Evolutionary conservation across 2,329 filamentous ascomycete genomes (phyloP), one percentile per base, ranked within the genome.

Genomic region (Fusarium camptoceras): DNA sequence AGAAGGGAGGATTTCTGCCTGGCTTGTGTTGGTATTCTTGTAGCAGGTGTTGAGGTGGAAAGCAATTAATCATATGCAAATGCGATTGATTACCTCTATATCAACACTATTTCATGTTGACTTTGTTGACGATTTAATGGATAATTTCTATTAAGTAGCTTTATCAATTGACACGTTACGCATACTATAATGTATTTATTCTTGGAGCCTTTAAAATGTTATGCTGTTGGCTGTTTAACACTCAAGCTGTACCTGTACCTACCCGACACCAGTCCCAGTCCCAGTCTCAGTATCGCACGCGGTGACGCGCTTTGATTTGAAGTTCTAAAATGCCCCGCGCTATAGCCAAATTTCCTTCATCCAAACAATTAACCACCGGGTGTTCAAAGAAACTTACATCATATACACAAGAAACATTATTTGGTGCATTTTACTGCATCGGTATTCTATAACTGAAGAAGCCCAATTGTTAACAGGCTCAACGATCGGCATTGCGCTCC

Each of bases 251-350:
- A 30, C n/a, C 12, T 34, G 6, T 24, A 51, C 49, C 49, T 53
- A 53, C 49, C 49, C 54, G 47, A 49, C 61, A 58, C 63, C 37
- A 41, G 55, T 46, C 37, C 57, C 28, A 24, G 63, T 67, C 54
- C 63, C 37, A 41, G 55, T 46, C 37, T 62, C 28, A 24, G 63
- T 67, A 46, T 50, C 16, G 20, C 30, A 46, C 55, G 41, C n/a
- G 34, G 57, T 64, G 63, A 59, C 67, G 50, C 66, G 67, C 57
- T 64, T 68, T 43, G 43, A 49, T 50, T 34, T 53, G 46, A 59
- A 67, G 53, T 48, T 70, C 41, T 47, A 41, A 51, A 28, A 68
- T 66, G 63, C 67, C 67, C 67, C 67, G 49, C 67, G 57, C 27
- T 39, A 54, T 30, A 27, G 25, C 10, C 43, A 55, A 55, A 25